Evolutionary conservation across 2,329 filamentous ascomycete species (phyloP).

Genomic region (Cercospora citrullina): DNA sequence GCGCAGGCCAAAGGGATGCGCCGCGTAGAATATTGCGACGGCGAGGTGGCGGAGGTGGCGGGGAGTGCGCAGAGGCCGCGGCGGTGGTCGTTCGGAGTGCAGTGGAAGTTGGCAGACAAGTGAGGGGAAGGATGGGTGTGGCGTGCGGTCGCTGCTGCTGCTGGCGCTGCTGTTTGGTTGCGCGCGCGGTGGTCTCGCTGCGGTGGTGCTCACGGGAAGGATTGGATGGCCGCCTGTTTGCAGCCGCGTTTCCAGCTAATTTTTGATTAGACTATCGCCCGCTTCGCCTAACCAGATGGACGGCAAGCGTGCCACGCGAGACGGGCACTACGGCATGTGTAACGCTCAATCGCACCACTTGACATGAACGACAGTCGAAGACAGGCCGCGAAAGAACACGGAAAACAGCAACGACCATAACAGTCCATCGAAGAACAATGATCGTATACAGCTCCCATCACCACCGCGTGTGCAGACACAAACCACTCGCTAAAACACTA

Average conservation of each 20-base stretch:
- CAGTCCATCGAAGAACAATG: background rate
- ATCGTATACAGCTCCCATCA: background rate
- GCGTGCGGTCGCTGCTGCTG: background rate
- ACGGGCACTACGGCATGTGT: background rate
- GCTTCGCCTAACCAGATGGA: background rate
- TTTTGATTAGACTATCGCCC: background rate
- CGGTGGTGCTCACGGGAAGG: background rate
- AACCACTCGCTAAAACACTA: background rate
- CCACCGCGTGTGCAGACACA: background rate
- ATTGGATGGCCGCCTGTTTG: background rate
- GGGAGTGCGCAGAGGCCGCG: background rate
- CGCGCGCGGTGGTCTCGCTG: background rate
- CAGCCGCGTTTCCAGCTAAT: background rate
- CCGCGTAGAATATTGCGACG: background rate
- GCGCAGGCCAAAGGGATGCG: background rate
- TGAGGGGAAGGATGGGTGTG: background rate
- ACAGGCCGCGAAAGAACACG: background rate
- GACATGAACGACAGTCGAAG: background rate
- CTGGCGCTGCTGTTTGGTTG: background rate
- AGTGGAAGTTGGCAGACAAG: background rate
- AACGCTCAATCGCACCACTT: background rate
- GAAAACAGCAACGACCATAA: background rate
- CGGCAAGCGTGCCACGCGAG: background rate
- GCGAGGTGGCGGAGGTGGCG: background rate
- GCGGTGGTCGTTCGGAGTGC: background rate